Percentiles rank a stretch among this genome's conserved stretches.
phyloP scores from a whole-genome alignment of 495 filamentous ascomycete species.

The Schizothecium vesticola region DNA sequence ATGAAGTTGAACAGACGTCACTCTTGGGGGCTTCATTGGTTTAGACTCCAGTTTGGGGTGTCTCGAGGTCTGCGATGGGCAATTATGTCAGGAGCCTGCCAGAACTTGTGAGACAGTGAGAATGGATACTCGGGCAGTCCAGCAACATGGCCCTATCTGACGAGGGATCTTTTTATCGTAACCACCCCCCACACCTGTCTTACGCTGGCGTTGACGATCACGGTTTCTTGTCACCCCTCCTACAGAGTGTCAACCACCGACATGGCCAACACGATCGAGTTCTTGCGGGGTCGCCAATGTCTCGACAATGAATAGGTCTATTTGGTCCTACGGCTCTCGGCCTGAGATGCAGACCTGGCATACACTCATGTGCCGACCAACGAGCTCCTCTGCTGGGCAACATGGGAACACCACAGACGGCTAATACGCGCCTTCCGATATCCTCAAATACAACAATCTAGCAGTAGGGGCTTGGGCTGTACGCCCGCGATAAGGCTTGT shows the following conservation, averaged over 20 bases:
- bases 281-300: neutral
- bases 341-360: neutral
- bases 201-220: neutral
- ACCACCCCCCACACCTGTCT: neutral
- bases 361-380: neutral
- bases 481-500: neutral
- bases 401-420: neutral
- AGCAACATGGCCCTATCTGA: neutral
- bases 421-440: neutral
- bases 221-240: neutral
- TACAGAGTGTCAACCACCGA: neutral
- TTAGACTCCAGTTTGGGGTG: neutral
- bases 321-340: neutral
- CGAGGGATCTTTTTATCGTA: neutral
- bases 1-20: neutral
- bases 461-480: neutral
- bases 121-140: neutral
- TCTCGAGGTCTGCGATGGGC: neutral
- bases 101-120: neutral
- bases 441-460: neutral
- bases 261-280: neutral
- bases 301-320: neutral
- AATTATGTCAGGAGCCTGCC: neutral
- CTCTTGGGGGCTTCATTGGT: neutral
- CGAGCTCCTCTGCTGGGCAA: neutral